Base-by-base conservation (phyloP, 2,329 filamentous ascomycete genomes). In the Graphilbum fragrans region DNA sequence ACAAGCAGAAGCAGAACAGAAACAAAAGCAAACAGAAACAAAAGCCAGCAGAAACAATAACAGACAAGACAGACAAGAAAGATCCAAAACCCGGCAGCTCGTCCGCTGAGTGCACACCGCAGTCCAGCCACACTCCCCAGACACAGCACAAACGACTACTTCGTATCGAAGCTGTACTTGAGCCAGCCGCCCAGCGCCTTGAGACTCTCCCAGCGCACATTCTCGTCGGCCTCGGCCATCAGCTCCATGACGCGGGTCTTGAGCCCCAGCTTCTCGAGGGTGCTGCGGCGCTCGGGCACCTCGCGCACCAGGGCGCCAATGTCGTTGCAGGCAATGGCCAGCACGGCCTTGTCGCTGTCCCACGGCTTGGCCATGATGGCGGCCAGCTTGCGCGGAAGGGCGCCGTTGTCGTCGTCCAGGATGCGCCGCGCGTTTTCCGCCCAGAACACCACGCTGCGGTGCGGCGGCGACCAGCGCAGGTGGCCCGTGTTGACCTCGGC, bases 291-390 rank as follows among this genome's bases (percentile, higher is more conserved):
- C 65, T 94, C 87, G 0, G 88, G 87, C 41, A 90, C 83, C 60
- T 93, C 85, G 61, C 85, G 88, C 38, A 95, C 87, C 46, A 95
- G 64, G 47, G 71, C 80, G n/a, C 86, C 87, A 18, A 95, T 76
- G 56, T 95, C 88, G 58, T 93, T 94, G 64, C 87, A 94, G 18
- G 83, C 88, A 62, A 94, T 90, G 2, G 88, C 88, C 49, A 95
- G 67, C 19, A 94, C 88, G 55, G 92, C 84, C 57, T 84, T 86
- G 53, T 92, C 85, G 45, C 80, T 86, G 73, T 69, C 74, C 77
- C 74, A 94, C 65, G 58, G 77, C 57, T 76, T 70, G 52, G 61
- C 70, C 64, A 94, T 72, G 47, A 94, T 94, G 52, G 87, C 83
- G n/a, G 82, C 84, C 42, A 95, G 68, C 64, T 86, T 83, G 41